Evolutionary conservation across 2,329 filamentous ascomycete species (phyloP).

Genomic region (Didymella pomorum): DNA sequence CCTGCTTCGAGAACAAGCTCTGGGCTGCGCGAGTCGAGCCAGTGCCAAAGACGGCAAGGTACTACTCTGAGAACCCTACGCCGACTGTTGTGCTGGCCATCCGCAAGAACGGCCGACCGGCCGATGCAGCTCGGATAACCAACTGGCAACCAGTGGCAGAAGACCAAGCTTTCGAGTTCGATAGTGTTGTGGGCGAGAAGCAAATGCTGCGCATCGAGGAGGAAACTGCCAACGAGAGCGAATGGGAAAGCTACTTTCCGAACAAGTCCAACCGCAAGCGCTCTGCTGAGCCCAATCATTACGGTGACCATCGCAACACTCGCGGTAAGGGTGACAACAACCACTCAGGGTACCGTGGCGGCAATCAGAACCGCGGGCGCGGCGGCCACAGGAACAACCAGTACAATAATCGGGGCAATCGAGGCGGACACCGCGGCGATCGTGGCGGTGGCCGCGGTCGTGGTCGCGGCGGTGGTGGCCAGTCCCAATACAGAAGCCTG

Average conservation of each 20-base stretch:
- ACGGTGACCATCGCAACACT: conserved; percentile 37
- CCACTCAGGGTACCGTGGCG: conserved; percentile 41
- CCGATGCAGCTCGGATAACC: conserved; percentile 81
- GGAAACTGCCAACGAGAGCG: conserved; percentile 67
- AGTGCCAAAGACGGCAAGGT: conserved; percentile 67
- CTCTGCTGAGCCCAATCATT: conserved; percentile 53
- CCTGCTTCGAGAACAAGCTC: conserved; percentile 77
- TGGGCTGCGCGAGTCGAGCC: conserved; percentile 87
- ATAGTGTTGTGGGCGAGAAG: conserved; percentile 87
- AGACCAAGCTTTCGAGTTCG: conserved; percentile 77
- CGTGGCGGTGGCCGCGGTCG: conserved; percentile 46
- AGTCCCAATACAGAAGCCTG: conserved; percentile 53
- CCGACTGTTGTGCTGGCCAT: conserved; percentile 86
- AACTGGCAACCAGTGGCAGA: conserved; percentile 80
- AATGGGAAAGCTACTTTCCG: conserved; percentile 69
- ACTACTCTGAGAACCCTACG: conserved; percentile 78
- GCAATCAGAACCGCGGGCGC: conserved; percentile 45
- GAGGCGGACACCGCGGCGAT: conserved; percentile 53
- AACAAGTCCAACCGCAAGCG: conserved; percentile 62
- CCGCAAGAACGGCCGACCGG: conserved; percentile 75
- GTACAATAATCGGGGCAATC: conserved; percentile 48
- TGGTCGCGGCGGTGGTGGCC: conserved; percentile 45
- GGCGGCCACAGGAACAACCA: conserved; percentile 39
- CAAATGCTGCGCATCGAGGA: conserved; percentile 81
- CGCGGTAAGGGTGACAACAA: conserved; percentile 39